Evolutionary conservation across 1,284 basidiomycete genomes (phyloP).

Genomic region (Sporisorium scitamineum): DNA sequence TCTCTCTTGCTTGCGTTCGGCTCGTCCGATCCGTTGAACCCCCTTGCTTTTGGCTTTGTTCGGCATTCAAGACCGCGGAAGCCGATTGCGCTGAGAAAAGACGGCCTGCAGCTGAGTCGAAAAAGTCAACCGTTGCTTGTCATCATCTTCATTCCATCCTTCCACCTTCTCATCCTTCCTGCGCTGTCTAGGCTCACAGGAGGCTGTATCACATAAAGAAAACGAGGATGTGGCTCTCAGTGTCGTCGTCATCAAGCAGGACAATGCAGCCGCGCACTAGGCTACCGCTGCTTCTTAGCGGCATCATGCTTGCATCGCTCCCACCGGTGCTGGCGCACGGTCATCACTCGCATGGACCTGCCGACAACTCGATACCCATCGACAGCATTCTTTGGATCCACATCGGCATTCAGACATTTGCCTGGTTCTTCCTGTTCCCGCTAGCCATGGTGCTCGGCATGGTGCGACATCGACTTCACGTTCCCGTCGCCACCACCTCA

Average conservation of each 20-base stretch:
- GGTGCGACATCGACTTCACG: constrained; percentile 64
- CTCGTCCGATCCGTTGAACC: constrained; percentile 17
- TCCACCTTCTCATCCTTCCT: background rate
- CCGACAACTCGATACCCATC: constrained; percentile 59
- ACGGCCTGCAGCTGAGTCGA: constrained; percentile 7
- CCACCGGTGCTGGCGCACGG: constrained; percentile 48
- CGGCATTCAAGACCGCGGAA: background rate
- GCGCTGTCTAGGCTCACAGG: too few relatives aligned
- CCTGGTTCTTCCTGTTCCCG: constrained; percentile 65
- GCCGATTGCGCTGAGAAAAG: background rate
- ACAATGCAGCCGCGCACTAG: background rate
- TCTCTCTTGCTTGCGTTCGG: constrained; percentile 2
- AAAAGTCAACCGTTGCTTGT: background rate
- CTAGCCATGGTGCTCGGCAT: constrained; percentile 67
- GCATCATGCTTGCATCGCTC: constrained; percentile 9
- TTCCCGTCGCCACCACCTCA: constrained; percentile 58
- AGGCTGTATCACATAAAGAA: too few relatives aligned
- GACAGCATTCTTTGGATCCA: constrained; percentile 66
- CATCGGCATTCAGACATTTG: constrained; percentile 56
- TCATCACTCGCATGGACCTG: constrained; percentile 51
- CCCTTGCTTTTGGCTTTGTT: constrained; percentile 6
- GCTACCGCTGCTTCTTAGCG: constrained; percentile 20
- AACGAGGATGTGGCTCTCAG: background rate
- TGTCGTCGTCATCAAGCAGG: background rate
- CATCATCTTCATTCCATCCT: background rate